Conservation (phyloP, 2,329 filamentous ascomycete genomes). For the Juglanconis sp. region DNA sequence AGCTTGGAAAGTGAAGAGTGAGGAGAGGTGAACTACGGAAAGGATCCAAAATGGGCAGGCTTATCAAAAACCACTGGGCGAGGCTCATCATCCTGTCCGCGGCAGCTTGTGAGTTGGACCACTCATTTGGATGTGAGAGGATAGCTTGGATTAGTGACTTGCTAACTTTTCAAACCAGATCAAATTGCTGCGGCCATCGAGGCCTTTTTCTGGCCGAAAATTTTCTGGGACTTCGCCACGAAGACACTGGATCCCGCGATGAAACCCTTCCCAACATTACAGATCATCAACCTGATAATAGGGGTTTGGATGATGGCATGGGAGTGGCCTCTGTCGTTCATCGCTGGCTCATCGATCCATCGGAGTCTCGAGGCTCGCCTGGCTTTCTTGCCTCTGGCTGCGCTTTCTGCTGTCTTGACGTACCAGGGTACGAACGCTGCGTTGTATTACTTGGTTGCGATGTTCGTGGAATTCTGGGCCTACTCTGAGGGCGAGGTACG, state of each 20-base stretch:
- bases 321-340: conserved; percentile 81
- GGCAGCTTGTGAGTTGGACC: conserved; percentile 59
- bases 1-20: conserved; percentile 17
- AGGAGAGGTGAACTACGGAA: conserved; percentile 7
- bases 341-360: conserved; percentile 78
- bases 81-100: conserved; percentile 89
- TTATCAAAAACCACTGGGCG: conserved; percentile 99
- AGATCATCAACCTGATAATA: conserved; percentile 84
- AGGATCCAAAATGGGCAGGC: conserved; percentile 72
- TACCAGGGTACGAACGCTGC: conserved; percentile 93
- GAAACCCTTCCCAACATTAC: conserved; percentile 81
- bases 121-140: background rate
- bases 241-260: conserved; percentile 84
- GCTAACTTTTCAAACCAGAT: conserved; percentile 50
- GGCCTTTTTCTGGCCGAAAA: conserved; percentile 96
- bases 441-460: conserved; percentile 84
- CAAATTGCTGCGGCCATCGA: conserved; percentile 81
- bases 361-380: conserved; percentile 84
- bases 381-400: conserved; percentile 74
- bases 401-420: conserved; percentile 70
- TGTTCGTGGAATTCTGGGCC: conserved; percentile 91
- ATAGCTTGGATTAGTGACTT: background rate
- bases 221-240: conserved; percentile 96
- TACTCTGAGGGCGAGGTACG: conserved; percentile 95
- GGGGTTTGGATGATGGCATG: conserved; percentile 76